Evolutionary conservation across 768 basidiomycete species (phyloP), one percentile per base, ranked within the genome.

Genomic region (Scleroderma bovista): DNA sequence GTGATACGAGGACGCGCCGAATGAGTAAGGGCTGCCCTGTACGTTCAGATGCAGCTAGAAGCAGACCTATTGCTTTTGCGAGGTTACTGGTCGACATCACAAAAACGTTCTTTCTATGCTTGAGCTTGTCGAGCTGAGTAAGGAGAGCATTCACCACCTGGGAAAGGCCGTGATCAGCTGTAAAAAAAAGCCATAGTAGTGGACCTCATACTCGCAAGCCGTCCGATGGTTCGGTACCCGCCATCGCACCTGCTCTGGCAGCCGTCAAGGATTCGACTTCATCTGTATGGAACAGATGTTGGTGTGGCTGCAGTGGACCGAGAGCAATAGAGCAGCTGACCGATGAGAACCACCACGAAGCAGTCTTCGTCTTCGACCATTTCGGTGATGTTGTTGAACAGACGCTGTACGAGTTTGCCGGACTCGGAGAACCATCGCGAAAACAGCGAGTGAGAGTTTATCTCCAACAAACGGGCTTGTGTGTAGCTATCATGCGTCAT

Each of bases 381-480:
- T 56, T 96, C 93, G 34, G 79, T 88, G 50, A 99, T 92, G 51
- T 79, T 88, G 34, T 76, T 80, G 64, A 98, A 99, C 16, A 99
- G 74, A 42, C 88, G 81, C 61, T 98, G 95, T 2, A 99, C 96
- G 24, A 99, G 81, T 67, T 99, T 99, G 15, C 96, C 96, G 0
- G 93, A 96, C 64, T 99, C 96, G 0, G 94, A 97, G 70, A 98
- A 99, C 95, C 96, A 99, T 58, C 93, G 89, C 15, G 92, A 94
- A 66, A 99, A 98, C 15, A 99, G 77, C 2, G 94, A 97, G 69
- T 98, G 96, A 0, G 96, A 94, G 64, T 98, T 98, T 61, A 99
- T 96, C 67, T 99, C 96, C 40, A 99, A 78, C 11, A 99, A 74
- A 41, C 92, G 88, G 32, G 91, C 80, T 66, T 88, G 79, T 0